Evolutionary conservation across 768 basidiomycete genomes (phyloP).

Genomic region (Lenzites betulinus): DNA sequence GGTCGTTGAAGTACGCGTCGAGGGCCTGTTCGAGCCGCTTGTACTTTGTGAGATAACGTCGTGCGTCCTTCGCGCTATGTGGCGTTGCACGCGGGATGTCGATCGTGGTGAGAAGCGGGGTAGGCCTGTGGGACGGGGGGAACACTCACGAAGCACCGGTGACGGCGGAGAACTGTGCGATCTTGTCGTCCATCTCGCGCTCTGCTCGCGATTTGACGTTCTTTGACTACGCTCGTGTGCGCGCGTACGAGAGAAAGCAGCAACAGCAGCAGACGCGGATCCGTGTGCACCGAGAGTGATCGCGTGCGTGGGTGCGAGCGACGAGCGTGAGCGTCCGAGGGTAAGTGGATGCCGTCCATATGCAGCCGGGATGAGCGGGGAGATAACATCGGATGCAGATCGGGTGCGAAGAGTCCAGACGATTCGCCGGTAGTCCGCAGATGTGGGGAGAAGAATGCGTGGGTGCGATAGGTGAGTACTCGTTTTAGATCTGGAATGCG

Average conservation of each 20-base stretch:
- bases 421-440: no score
- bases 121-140: background rate
- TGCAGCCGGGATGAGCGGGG: background rate
- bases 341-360: no score
- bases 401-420: slow-evolving; percentile 6
- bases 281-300: background rate
- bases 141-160: slow-evolving; percentile 71
- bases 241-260: background rate
- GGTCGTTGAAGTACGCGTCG: slow-evolving; percentile 71
- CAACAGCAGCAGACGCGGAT: background rate
- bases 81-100: no score
- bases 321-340: no score
- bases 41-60: slow-evolving; percentile 67
- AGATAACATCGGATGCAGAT: slow-evolving; percentile 10
- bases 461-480: no score
- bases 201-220: slow-evolving; percentile 13
- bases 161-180: slow-evolving; percentile 61
- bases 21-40: slow-evolving; percentile 72
- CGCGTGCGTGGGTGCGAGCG: background rate
- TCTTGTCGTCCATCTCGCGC: slow-evolving; percentile 42
- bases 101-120: background rate
- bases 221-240: slow-evolving; percentile 1
- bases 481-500: no score
- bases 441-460: no score
- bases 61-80: slow-evolving; percentile 54